Evolutionary conservation across 2,329 filamentous ascomycete genomes (phyloP).

Genomic region (Stachybotrys echinatus): DNA sequence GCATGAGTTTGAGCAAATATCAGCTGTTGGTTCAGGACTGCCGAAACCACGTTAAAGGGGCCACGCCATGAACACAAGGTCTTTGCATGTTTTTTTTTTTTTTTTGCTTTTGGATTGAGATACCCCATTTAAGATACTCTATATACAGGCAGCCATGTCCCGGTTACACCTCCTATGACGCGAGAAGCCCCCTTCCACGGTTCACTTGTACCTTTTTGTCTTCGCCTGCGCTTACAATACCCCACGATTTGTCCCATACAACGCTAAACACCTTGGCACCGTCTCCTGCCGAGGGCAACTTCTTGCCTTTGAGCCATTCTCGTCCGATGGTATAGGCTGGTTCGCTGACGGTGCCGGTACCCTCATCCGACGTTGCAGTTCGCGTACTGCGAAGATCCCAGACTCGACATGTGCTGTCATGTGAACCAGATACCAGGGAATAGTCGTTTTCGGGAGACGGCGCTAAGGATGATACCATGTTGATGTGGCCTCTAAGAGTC

Average conservation of each 20-base stretch:
- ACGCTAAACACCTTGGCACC: constrained; percentile 89
- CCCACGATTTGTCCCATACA: constrained; percentile 77
- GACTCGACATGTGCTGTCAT: constrained; percentile 87
- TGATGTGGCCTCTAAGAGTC: constrained; percentile 87
- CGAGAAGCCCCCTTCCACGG: constrained; percentile 51
- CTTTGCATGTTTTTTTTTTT: neutral
- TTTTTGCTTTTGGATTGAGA: neutral
- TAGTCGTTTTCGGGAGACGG: constrained; percentile 62
- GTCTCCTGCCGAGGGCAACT: constrained; percentile 65
- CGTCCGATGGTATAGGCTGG: constrained; percentile 70
- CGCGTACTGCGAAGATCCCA: constrained; percentile 83
- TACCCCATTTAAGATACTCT: neutral
- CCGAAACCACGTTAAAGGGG: constrained; percentile 1
- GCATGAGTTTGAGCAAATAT: constrained; percentile 14
- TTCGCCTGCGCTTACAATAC: constrained; percentile 87
- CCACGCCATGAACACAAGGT: neutral
- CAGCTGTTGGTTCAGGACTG: constrained; percentile 18
- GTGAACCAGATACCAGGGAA: constrained; percentile 81
- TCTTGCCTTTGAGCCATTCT: constrained; percentile 62
- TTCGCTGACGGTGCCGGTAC: constrained; percentile 63
- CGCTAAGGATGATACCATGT: constrained; percentile 54
- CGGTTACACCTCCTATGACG: constrained; percentile 21
- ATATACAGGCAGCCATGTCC: neutral
- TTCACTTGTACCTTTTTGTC: constrained; percentile 96
- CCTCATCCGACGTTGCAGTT: constrained; percentile 52